These are phyloP conservation scores for Aaosphaeria pasadenensis DNA, from an alignment of 2,329 filamentous ascomycete species.

Conservation along the genomic window DNA sequence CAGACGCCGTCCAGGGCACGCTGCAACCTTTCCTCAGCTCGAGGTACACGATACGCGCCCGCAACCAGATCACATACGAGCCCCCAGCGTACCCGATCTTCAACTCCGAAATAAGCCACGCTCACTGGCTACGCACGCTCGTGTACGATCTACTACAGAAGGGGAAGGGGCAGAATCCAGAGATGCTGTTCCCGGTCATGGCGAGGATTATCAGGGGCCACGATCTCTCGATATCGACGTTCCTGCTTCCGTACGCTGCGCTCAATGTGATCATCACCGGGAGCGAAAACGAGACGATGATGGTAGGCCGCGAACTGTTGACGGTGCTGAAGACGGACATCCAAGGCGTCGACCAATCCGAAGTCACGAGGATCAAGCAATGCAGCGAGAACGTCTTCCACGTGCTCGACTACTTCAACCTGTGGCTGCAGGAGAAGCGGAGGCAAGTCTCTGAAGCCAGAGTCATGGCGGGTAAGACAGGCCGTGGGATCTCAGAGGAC, in stretches of 20 bases:
- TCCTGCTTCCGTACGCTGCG: constrained; percentile 82
- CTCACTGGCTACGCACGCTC: constrained; percentile 76
- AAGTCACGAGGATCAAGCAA: constrained; percentile 73
- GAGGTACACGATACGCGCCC: constrained; percentile 65
- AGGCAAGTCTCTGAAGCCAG: constrained; percentile 41
- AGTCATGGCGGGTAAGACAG: constrained; percentile 42
- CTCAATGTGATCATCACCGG: constrained; percentile 79
- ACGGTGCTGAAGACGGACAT: constrained; percentile 67
- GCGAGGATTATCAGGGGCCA: constrained; percentile 80
- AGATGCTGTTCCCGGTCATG: constrained; percentile 76
- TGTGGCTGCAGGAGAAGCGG: constrained; percentile 82
- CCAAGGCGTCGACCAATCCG: constrained; percentile 51
- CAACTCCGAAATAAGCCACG: constrained; percentile 64
- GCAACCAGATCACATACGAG: constrained; percentile 25
- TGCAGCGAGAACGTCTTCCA: constrained; percentile 93
- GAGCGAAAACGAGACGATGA: constrained; percentile 59
- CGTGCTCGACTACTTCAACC: constrained; percentile 84
- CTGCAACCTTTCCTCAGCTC: constrained; percentile 87
- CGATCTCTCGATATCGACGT: constrained; percentile 81
- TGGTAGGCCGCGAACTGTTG: constrained; percentile 71
- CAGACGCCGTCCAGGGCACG: constrained; percentile 73
- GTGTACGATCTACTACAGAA: constrained; percentile 79
- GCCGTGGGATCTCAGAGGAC: constrained; percentile 43
- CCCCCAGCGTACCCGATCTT: constrained; percentile 71
- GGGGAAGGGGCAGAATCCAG: constrained; percentile 69